phyloP scores from a whole-genome alignment of 23 red algal species.

The Agarophyton chilense region DNA sequence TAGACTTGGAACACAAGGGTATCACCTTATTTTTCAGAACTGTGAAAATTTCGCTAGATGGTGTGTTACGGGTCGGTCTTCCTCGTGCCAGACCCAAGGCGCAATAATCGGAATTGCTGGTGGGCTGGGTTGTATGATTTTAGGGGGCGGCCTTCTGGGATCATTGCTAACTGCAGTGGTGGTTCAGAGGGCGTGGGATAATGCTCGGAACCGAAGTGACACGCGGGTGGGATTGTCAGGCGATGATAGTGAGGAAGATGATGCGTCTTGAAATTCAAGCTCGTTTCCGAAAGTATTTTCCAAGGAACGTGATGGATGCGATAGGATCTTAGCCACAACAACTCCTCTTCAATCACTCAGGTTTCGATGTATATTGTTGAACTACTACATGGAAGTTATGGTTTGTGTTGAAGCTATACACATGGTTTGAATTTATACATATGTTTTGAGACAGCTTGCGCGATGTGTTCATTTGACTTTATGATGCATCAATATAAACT shows the following conservation, averaged over 20 bases:
- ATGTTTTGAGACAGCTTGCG: neutral
- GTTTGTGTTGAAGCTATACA: no score
- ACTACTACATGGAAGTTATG: no score
- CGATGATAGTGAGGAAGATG: slow-evolving; percentile 35
- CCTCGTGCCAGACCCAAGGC: slow-evolving; percentile 47
- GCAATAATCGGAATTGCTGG: slow-evolving; percentile 39
- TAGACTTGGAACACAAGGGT: slow-evolving; percentile 48
- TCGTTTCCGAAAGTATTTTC: neutral
- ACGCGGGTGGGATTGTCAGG: slow-evolving; percentile 4
- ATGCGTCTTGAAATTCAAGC: neutral
- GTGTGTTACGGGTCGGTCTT: slow-evolving; percentile 54
- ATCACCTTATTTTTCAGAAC: slow-evolving; percentile 66
- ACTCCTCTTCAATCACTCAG: no score
- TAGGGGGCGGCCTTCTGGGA: slow-evolving; percentile 69
- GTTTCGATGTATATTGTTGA: no score
- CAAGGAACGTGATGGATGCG: no score
- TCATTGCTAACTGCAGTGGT: slow-evolving; percentile 43
- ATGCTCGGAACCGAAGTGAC: slow-evolving; percentile 36
- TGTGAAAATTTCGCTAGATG: slow-evolving; percentile 81
- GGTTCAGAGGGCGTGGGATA: slow-evolving; percentile 60
- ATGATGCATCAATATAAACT: slow-evolving; percentile 34
- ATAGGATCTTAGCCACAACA: no score
- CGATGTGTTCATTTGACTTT: neutral
- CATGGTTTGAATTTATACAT: no score
- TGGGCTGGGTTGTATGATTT: slow-evolving; percentile 30